Evolutionary conservation across 768 basidiomycete species (phyloP).

Genomic region (Lentinula guzmanii): DNA sequence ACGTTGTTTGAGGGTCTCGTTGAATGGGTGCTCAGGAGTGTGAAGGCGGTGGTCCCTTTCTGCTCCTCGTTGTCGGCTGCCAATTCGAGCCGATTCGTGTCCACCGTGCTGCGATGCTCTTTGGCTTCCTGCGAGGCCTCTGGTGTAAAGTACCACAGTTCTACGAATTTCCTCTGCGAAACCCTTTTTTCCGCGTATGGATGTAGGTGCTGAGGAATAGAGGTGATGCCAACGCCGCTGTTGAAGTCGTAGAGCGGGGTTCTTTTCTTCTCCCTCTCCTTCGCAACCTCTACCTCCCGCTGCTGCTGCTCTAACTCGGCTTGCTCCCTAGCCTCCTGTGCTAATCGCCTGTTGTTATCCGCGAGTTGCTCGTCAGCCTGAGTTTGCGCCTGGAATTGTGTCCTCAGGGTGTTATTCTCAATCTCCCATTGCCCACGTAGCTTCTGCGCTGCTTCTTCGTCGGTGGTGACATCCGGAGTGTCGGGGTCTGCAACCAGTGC

Average conservation of each 20-base stretch:
- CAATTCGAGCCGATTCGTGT: not conserved
- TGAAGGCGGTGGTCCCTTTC: not conserved
- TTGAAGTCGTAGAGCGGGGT: not conserved
- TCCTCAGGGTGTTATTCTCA: not conserved
- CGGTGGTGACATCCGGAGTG: not conserved
- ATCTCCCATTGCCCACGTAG: not conserved
- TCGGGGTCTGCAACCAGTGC: not conserved
- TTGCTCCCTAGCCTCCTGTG: constrained; percentile 8
- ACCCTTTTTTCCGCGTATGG: too few relatives aligned
- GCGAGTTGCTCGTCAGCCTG: not conserved
- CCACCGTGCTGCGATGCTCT: not conserved
- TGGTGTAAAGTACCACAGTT: too few relatives aligned
- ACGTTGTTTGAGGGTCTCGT: not conserved
- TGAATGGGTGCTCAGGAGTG: not conserved
- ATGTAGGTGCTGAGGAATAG: too few relatives aligned
- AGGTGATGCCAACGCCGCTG: too few relatives aligned
- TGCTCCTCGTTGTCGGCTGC: not conserved
- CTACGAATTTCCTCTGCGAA: too few relatives aligned
- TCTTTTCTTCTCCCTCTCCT: constrained; percentile 13
- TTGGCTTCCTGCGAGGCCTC: too few relatives aligned
- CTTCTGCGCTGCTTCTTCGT: constrained; percentile 10
- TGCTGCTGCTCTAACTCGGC: constrained; percentile 10
- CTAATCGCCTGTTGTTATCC: constrained; percentile 19
- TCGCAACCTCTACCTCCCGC: constrained; percentile 11
- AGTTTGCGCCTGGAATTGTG: not conserved